phyloP scores from a whole-genome alignment of 2,329 filamentous ascomycete genomes.

The Capronia epimyces region DNA sequence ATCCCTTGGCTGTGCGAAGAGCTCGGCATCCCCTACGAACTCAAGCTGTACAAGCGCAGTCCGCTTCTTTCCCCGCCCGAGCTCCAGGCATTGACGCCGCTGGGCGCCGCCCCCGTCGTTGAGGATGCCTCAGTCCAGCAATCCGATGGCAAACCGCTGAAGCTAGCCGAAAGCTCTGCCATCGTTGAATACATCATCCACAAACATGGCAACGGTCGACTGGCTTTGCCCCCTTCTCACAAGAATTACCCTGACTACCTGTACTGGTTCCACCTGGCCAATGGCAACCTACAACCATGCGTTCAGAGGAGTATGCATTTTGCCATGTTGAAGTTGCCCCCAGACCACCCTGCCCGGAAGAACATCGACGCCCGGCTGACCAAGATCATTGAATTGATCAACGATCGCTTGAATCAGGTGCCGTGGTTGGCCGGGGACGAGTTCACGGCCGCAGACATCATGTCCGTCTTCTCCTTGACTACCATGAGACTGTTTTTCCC shows the following conservation, averaged over 20 bases:
- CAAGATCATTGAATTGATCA: constrained; percentile 40
- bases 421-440: constrained; percentile 57
- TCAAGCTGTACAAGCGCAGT: constrained; percentile 44
- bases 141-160: constrained; percentile 36
- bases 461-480: constrained; percentile 56
- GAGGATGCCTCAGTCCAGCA: neutral
- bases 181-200: constrained; percentile 57
- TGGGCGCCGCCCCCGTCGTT: constrained; percentile 9
- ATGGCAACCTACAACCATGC: constrained; percentile 42
- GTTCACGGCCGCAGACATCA: constrained; percentile 61
- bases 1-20: constrained; percentile 62
- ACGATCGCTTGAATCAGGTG: constrained; percentile 45
- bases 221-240: constrained; percentile 44
- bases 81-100: constrained; percentile 36
- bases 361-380: constrained; percentile 26
- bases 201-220: constrained; percentile 47
- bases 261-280: constrained; percentile 59
- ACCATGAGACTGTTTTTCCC: constrained; percentile 54
- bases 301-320: constrained; percentile 32
- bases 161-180: constrained; percentile 55
- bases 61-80: constrained; percentile 32
- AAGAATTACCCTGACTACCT: constrained; percentile 55
- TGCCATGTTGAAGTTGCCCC: neutral
- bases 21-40: constrained; percentile 46
- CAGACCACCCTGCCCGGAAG: neutral